phyloP scores from a whole-genome alignment of 345 rosid species.

The Mercurialis annua region DNA sequence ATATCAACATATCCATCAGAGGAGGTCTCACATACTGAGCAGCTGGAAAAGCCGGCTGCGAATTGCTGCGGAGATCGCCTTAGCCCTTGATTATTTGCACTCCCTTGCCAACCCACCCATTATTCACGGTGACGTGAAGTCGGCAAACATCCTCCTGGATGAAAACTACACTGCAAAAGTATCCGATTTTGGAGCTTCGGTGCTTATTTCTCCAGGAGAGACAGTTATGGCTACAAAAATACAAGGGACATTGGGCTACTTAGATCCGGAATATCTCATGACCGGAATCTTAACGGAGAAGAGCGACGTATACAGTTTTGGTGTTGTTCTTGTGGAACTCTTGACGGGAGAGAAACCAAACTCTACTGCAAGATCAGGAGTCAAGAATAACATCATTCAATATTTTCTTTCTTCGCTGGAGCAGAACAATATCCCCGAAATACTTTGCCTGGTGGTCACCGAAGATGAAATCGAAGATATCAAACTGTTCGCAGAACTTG shows the following conservation, averaged over 20 bases:
- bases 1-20: constrained; percentile 17
- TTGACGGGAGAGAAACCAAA: constrained; percentile 28
- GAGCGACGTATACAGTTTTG: constrained; percentile 39
- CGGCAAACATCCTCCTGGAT: constrained; percentile 32
- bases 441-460: not conserved
- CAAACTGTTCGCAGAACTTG: constrained; percentile 18
- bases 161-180: constrained; percentile 25
- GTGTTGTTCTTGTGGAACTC: constrained; percentile 35
- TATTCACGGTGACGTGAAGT: constrained; percentile 37
- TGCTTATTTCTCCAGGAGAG: constrained; percentile 16
- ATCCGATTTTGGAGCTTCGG: constrained; percentile 38
- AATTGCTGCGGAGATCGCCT: constrained; percentile 26
- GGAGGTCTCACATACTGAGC: not conserved
- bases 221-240: constrained; percentile 11
- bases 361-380: not conserved
- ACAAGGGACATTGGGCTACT: constrained; percentile 34
- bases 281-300: constrained; percentile 23
- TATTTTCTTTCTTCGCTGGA: constrained; percentile 21
- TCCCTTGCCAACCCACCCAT: constrained; percentile 34
- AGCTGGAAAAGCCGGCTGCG: constrained; percentile 21
- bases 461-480: constrained; percentile 24
- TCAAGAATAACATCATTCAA: constrained; percentile 13
- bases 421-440: not conserved
- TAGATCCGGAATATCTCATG: constrained; percentile 36
- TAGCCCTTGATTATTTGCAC: constrained; percentile 35